A percentile compares a stretch with the other conserved stretches of the same genome.
phyloP scores from a whole-genome alignment of 345 rosid genomes.

The Mercurialis annua region DNA sequence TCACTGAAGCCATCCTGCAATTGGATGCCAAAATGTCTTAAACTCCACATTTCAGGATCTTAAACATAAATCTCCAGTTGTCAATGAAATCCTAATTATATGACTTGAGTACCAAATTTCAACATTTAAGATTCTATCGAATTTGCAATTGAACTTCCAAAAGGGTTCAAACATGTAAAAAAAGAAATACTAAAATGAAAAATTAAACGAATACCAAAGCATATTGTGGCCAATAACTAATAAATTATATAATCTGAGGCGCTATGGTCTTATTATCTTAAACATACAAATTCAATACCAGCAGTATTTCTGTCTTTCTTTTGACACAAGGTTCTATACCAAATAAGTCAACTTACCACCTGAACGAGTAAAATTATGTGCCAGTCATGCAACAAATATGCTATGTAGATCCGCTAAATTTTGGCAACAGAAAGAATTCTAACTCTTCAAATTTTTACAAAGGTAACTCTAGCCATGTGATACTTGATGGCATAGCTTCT shows the following conservation, averaged over 20 bases:
- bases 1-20: conserved; percentile 93
- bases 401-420: not conserved
- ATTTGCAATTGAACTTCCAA: not conserved
- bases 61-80: no score
- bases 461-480: not conserved
- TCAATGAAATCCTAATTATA: not conserved
- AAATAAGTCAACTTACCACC: not conserved
- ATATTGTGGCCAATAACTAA: not conserved
- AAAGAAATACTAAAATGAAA: not conserved
- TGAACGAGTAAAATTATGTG: not conserved
- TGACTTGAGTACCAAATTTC: not conserved
- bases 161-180: not conserved
- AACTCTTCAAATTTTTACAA: not conserved
- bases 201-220: not conserved
- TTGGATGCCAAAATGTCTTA: conserved; percentile 10
- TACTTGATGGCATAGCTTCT: not conserved
- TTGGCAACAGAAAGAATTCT: not conserved
- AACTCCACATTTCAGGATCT: not conserved
- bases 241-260: no score
- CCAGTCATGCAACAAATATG: not conserved
- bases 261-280: no score
- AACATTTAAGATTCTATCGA: not conserved
- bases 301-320: not conserved
- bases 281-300: not conserved
- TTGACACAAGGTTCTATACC: not conserved